phyloP scores from a whole-genome alignment of 768 basidiomycete genomes.

The Suillus americanus region DNA sequence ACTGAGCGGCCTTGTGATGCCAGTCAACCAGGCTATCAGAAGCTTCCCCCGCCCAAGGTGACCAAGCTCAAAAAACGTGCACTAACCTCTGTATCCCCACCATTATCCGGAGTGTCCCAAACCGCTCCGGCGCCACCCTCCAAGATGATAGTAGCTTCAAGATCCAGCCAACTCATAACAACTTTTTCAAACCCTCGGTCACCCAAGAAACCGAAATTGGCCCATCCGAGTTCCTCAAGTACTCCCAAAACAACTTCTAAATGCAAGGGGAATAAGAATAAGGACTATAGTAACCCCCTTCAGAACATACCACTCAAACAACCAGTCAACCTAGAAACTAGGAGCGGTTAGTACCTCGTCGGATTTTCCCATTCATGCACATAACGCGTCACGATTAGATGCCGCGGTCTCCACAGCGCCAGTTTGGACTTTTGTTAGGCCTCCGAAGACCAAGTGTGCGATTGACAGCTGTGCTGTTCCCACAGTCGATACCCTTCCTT shows the following conservation, averaged over 20 bases:
- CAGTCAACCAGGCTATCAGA: slow-evolving; percentile 16
- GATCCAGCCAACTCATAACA: too few species aligned
- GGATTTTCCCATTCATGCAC: neutral
- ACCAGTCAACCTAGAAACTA: neutral
- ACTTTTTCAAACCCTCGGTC: neutral
- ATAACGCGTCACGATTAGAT: neutral
- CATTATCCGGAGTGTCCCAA: neutral
- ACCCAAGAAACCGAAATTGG: neutral
- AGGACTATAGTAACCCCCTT: too few species aligned
- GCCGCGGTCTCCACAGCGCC: neutral
- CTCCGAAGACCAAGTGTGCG: neutral
- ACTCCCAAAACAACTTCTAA: neutral
- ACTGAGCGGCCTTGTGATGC: slow-evolving; percentile 6
- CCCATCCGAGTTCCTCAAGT: neutral
- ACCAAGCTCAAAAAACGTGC: neutral
- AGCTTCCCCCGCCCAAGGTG: slow-evolving; percentile 24
- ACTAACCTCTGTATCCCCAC: neutral
- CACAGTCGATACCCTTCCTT: neutral
- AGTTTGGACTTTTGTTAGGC: slow-evolving; percentile 22
- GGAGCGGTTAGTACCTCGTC: neutral
- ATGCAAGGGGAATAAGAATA: neutral
- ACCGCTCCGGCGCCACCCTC: neutral
- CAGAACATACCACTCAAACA: neutral
- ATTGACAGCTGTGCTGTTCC: neutral
- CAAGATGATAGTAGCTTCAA: neutral